phyloP scores from a whole-genome alignment of 371 early-diverging fungal genomes.

The Lichtheimia corymbifera region DNA sequence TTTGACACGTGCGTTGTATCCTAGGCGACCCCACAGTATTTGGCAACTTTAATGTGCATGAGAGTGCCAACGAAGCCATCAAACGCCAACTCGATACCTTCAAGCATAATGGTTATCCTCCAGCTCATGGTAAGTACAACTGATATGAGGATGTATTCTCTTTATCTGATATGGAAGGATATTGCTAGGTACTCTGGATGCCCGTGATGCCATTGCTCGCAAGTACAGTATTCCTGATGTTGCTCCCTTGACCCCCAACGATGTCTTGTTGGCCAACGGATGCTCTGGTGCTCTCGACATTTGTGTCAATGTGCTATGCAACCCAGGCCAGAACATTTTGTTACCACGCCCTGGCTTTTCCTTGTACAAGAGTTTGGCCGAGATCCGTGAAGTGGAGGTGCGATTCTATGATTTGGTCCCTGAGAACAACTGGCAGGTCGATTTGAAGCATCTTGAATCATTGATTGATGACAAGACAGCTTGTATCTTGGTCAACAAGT shows the following conservation, averaged over 20 bases:
- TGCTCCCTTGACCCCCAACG: conserved; percentile 71
- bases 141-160: background rate
- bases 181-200: conserved; percentile 52
- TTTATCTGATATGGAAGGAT: background rate
- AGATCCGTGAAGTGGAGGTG: conserved; percentile 74
- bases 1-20: conserved; percentile 2
- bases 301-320: conserved; percentile 72
- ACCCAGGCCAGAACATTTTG: conserved; percentile 83
- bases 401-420: conserved; percentile 81
- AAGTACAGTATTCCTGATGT: conserved; percentile 57
- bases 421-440: conserved; percentile 83
- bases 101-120: conserved; percentile 85
- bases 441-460: conserved; percentile 78
- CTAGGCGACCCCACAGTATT: conserved; percentile 88
- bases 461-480: conserved; percentile 82
- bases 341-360: conserved; percentile 91
- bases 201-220: conserved; percentile 81
- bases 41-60: conserved; percentile 86
- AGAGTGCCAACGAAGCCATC: conserved; percentile 69
- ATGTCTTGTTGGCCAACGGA: conserved; percentile 85
- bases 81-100: conserved; percentile 63
- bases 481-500: conserved; percentile 86
- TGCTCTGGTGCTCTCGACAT: conserved; percentile 86
- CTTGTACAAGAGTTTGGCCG: conserved; percentile 83
- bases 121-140: conserved; percentile 69